Evolutionary conservation across 1,284 basidiomycete species (phyloP).

Genomic region (Ceratorhiza oryzae-sativae): DNA sequence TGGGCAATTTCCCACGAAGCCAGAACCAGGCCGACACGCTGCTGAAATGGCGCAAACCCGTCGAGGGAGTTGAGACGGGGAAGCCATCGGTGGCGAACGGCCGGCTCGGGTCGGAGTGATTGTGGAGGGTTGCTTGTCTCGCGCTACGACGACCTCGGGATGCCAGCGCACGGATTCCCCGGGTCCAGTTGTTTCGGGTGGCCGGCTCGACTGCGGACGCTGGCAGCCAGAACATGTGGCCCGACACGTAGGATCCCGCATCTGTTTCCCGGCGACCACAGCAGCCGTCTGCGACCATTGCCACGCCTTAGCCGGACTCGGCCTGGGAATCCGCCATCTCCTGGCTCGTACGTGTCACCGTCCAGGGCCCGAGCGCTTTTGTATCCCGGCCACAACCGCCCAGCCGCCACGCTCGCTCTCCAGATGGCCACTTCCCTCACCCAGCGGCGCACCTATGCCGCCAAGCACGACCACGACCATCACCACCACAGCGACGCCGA

Average conservation of each 20-base stretch:
- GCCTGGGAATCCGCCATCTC: too few relatives aligned
- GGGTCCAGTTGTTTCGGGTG: neutral
- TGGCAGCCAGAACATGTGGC: conserved; percentile 8
- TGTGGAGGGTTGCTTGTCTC: neutral
- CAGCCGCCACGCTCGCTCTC: conserved; percentile 6
- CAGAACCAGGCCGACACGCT: neutral
- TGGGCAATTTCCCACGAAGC: conserved; percentile 7
- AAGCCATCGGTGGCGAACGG: neutral
- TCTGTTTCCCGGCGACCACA: too few relatives aligned
- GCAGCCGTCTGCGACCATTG: too few relatives aligned
- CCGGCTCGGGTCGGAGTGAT: conserved; percentile 18
- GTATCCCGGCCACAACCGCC: conserved; percentile 24
- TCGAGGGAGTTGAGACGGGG: conserved; percentile 13
- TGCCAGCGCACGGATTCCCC: neutral
- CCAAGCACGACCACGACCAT: conserved; percentile 59
- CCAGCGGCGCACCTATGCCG: conserved; percentile 18
- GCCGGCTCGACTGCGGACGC: conserved; percentile 23
- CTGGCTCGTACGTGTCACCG: conserved; percentile 19
- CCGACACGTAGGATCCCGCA: too few relatives aligned
- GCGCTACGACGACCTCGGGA: conserved; percentile 7
- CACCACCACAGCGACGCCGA: conserved; percentile 72
- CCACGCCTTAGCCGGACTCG: too few relatives aligned
- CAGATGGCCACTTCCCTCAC: conserved; percentile 16
- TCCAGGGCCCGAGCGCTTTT: conserved; percentile 23
- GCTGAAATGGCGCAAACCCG: neutral